Evolutionary conservation across 371 early-diverging fungal species (phyloP).

Genomic region (Rhizomucor miehei): DNA sequence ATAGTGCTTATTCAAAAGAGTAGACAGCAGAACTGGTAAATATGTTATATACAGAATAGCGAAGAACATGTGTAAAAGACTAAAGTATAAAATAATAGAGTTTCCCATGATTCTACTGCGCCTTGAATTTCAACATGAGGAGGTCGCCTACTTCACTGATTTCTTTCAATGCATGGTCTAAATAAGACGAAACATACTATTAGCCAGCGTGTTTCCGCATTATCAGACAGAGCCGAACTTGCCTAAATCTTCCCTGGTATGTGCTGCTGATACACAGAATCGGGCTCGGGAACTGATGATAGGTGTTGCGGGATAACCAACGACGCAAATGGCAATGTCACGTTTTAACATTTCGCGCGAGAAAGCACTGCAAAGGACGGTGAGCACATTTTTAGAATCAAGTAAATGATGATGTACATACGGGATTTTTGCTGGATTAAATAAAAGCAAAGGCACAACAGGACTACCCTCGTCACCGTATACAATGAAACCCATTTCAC

Average conservation of each 20-base stretch:
- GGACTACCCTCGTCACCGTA: constrained; percentile 96
- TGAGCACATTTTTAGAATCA: not conserved
- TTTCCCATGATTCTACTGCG: not conserved
- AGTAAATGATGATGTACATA: constrained; percentile 9
- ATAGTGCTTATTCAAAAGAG: too few relatives aligned
- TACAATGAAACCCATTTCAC: constrained; percentile 93
- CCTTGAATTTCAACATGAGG: constrained; percentile 53
- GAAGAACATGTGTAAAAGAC: too few relatives aligned
- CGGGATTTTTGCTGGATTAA: constrained; percentile 95
- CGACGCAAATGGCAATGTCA: constrained; percentile 96
- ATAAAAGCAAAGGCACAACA: constrained; percentile 91
- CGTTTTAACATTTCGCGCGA: constrained; percentile 89
- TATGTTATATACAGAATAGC: too few relatives aligned
- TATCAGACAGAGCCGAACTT: not conserved
- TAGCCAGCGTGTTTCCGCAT: too few relatives aligned
- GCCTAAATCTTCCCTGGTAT: constrained; percentile 93
- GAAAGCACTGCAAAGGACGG: constrained; percentile 65
- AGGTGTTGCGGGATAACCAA: constrained; percentile 96
- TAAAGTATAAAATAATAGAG: too few relatives aligned
- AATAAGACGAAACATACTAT: not conserved
- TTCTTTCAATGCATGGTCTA: constrained; percentile 56
- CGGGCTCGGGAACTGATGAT: constrained; percentile 92
- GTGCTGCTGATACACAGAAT: constrained; percentile 95
- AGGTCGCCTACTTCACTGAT: constrained; percentile 67
- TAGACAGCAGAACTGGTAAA: too few relatives aligned